phyloP scores from a whole-genome alignment of 805 yeast species.

The Kluyveromyces dobzhanskii region DNA sequence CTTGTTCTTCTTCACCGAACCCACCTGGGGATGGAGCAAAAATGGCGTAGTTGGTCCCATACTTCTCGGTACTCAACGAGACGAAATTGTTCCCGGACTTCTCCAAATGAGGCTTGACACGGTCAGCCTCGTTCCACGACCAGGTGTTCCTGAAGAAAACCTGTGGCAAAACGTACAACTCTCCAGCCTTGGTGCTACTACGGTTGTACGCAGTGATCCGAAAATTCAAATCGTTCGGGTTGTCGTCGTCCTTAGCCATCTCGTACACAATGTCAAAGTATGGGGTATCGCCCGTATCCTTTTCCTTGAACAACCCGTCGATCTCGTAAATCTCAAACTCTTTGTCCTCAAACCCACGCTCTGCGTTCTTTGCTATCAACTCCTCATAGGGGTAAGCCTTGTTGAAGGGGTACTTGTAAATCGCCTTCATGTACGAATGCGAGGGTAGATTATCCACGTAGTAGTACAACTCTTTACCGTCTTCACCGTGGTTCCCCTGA shows the following conservation, averaged over 20 bases:
- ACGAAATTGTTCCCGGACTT: conserved; percentile 40
- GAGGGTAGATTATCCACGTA: conserved; percentile 89
- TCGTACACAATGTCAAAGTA: conserved; percentile 87
- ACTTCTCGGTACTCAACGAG: conserved; percentile 55
- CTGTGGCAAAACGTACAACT: conserved; percentile 80
- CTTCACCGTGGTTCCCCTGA: conserved; percentile 95
- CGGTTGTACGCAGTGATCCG: conserved; percentile 84
- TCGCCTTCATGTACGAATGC: conserved; percentile 84
- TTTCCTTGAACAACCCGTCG: conserved; percentile 49
- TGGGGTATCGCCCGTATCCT: conserved; percentile 44
- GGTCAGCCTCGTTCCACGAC: conserved; percentile 71
- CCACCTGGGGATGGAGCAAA: conserved; percentile 84
- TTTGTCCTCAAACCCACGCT: conserved; percentile 54
- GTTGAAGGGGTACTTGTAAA: conserved; percentile 86
- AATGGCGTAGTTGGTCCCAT: conserved; percentile 55
- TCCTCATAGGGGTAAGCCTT: conserved; percentile 71
- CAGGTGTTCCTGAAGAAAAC: conserved; percentile 80
- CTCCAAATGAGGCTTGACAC: conserved; percentile 43
- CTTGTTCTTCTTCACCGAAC: conserved; percentile 31
- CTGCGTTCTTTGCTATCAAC: conserved; percentile 56
- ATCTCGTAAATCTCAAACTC: conserved; percentile 86
- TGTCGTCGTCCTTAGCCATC: conserved; percentile 77
- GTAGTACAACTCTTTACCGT: conserved; percentile 78
- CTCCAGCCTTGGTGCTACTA: conserved; percentile 67
- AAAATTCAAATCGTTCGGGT: conserved; percentile 73